Percentiles rank a stretch among this genome's conserved stretches.
Evolutionary conservation across 1,139 yeast species (phyloP).

Genomic region (Kazachstania sp.): DNA sequence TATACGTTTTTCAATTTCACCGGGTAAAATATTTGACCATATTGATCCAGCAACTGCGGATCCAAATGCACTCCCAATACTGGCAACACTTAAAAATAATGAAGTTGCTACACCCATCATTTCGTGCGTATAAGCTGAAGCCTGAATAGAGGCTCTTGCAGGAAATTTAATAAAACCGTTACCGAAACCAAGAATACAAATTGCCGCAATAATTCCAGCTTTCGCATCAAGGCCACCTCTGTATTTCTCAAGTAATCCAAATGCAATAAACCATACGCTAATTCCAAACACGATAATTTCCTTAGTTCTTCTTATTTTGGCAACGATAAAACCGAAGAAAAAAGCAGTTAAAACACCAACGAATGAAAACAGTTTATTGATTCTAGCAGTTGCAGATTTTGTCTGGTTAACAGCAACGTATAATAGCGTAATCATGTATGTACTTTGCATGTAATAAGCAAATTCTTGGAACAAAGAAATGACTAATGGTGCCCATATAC

Average conservation of each 20-base stretch:
- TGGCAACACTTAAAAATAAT: slow-evolving; percentile 44
- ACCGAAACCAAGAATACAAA: slow-evolving; percentile 58
- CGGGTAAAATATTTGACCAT: slow-evolving; percentile 41
- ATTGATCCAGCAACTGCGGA: slow-evolving; percentile 48
- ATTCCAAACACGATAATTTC: slow-evolving; percentile 52
- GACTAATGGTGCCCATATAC: slow-evolving; percentile 49
- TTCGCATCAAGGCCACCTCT: slow-evolving; percentile 39
- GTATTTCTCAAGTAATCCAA: slow-evolving; percentile 47
- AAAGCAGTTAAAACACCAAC: slow-evolving; percentile 39
- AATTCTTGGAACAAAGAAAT: slow-evolving; percentile 49
- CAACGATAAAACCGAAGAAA: slow-evolving; percentile 34
- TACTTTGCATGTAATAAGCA: slow-evolving; percentile 60
- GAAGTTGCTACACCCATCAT: slow-evolving; percentile 51
- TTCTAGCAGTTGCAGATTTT: slow-evolving; percentile 51
- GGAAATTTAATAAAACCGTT: slow-evolving; percentile 64
- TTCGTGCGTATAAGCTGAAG: slow-evolving; percentile 48
- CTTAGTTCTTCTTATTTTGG: slow-evolving; percentile 47
- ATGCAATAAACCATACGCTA: slow-evolving; percentile 43
- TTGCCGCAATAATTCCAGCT: slow-evolving; percentile 53
- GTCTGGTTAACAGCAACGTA: slow-evolving; percentile 51
- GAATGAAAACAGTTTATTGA: slow-evolving; percentile 53
- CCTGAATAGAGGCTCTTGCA: slow-evolving; percentile 53
- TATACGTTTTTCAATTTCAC: slow-evolving; percentile 18
- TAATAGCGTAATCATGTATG: slow-evolving; percentile 53
- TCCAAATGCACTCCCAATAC: slow-evolving; percentile 42